Evolutionary conservation across 2,329 filamentous ascomycete species (phyloP), one percentile per base, ranked within the genome.

Genomic region (Colletotrichum chrysophilum): DNA sequence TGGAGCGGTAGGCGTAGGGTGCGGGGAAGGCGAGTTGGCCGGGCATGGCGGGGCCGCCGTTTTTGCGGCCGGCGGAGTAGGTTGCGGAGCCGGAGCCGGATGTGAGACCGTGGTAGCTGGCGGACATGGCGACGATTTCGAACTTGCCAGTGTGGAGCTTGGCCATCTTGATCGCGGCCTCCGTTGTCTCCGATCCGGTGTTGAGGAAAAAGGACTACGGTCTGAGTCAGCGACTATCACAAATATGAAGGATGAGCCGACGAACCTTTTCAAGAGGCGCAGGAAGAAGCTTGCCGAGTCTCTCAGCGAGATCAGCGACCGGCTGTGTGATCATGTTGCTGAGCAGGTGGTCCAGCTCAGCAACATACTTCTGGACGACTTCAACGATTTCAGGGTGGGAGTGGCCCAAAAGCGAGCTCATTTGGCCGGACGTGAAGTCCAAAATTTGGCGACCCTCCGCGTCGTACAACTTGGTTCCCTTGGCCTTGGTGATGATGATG

Each of bases 111-210:
- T 93, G 91, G 82, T 89, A 94, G 72, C 89, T 90, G 1, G 88
- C 88, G 1, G 86, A 86, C 68, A 93, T 85, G 0, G 86, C 92
- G 5, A 94, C 90, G 68, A 94, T 88, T 80, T 93, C 92, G 77
- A 91, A 93, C 55, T 90, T 92, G 4, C 91, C 91, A 0, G 91
- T 93, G 78, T 89, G 90, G 34, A 86, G 83, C 80, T 93, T 93
- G 4, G 92, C 92, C 78, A 94, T 87, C 71, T 91, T 90, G 76
- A 93, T 92, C 1, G 91, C 91, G 6, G 91, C 91, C 77, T 93
- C 92, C 64, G 85, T 89, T 2, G 84, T 85, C 80, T 92, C 90
- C 1, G 85, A 87, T 3, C 90, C 91, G 0, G 90, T 92, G 77
- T 85, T 90, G 5, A 92, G 83, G 76, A 92, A 91, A 79, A 91